Evolutionary conservation across 2,329 filamentous ascomycete species (phyloP).

Genomic region (Endocalyx cinctus): DNA sequence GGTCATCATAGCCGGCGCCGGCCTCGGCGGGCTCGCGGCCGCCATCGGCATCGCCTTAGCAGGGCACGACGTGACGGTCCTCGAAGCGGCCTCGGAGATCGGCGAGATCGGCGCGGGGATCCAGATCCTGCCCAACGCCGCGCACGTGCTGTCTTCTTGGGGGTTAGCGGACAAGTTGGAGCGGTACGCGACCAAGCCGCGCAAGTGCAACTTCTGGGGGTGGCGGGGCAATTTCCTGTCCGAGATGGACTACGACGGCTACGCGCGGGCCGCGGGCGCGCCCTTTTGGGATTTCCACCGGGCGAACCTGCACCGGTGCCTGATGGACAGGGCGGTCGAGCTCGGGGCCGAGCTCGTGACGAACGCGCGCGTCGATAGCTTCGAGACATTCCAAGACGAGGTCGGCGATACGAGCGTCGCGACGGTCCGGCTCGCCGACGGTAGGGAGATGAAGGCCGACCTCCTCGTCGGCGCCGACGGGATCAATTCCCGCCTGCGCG

Average conservation of each 20-base stretch:
- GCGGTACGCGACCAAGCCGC: constrained; percentile 35
- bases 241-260: constrained; percentile 42
- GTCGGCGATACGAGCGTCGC: constrained; percentile 27
- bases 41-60: constrained; percentile 41
- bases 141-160: constrained; percentile 43
- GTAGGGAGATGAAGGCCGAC: constrained; percentile 32
- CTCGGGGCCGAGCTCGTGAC: constrained; percentile 43
- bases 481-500: constrained; percentile 39
- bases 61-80: constrained; percentile 42
- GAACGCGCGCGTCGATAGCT: constrained; percentile 37
- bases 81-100: constrained; percentile 42
- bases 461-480: constrained; percentile 45
- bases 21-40: constrained; percentile 48
- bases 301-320: constrained; percentile 43
- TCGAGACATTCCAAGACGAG: constrained; percentile 31
- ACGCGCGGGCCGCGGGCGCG: constrained; percentile 27
- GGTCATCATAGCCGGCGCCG: constrained; percentile 51
- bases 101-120: constrained; percentile 47
- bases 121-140: constrained; percentile 43
- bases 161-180: constrained; percentile 38
- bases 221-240: constrained; percentile 49
- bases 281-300: constrained; percentile 53
- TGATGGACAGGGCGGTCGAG: constrained; percentile 42
- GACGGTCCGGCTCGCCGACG: constrained; percentile 35
- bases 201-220: constrained; percentile 42